Conservation (phyloP, 108 stramenopile genomes). For the Conticribra guillardii region DNA sequence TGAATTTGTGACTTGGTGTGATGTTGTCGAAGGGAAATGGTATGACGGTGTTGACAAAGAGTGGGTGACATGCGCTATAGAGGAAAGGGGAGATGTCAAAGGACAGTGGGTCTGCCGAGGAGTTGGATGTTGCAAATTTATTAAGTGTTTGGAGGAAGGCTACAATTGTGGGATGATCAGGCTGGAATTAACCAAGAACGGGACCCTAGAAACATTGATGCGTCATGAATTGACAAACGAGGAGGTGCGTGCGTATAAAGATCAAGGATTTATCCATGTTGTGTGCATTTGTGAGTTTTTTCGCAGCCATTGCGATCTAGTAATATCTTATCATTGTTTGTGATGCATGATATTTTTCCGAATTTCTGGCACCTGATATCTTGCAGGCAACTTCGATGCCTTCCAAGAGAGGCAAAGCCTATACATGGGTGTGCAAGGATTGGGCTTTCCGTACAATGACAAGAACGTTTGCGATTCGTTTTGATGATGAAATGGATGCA, state of each 20-base stretch:
- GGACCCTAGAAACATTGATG: conserved; percentile 23
- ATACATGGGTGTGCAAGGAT: conserved; percentile 29
- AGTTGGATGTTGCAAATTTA: conserved; percentile 17
- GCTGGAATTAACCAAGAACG: conserved; percentile 26
- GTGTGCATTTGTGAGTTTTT: not conserved
- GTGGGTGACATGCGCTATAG: not conserved
- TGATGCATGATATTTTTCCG: no score
- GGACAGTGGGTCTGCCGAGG: conserved; percentile 22
- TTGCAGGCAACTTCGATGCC: conserved; percentile 14
- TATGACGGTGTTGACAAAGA: not conserved
- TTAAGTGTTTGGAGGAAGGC: conserved; percentile 24
- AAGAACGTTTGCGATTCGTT: conserved; percentile 29
- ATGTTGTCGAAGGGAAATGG: conserved; percentile 14
- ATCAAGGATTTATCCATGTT: not conserved
- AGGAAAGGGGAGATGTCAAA: not conserved
- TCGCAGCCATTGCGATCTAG: not conserved
- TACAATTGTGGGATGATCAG: conserved; percentile 38
- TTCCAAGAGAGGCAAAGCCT: conserved; percentile 28
- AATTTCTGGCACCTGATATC: no score
- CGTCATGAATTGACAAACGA: conserved; percentile 21
- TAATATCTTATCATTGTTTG: not conserved
- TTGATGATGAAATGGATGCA: conserved; percentile 24
- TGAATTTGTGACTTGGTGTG: conserved; percentile 18
- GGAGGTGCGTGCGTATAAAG: conserved; percentile 7
- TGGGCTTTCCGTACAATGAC: conserved; percentile 23